Evolutionary conservation across 345 rosid species (phyloP).

Genomic region (Moricandia moricandioides): DNA sequence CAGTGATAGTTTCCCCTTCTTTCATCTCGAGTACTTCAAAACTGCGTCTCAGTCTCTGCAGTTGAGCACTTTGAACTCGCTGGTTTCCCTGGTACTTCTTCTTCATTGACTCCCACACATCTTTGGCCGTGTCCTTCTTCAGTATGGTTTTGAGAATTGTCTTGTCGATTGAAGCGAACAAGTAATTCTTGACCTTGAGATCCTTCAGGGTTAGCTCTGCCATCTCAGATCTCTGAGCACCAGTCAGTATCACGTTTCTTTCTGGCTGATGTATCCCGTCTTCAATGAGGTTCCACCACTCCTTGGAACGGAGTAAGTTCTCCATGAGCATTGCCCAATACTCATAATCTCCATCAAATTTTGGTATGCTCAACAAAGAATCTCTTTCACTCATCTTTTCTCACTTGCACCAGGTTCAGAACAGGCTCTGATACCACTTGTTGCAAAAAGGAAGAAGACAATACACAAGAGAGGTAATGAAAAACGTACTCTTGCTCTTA

Average conservation of each 20-base stretch:
- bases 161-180: background rate
- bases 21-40: background rate
- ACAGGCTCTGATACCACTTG: too few relatives aligned
- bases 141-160: background rate
- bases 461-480: too few relatives aligned
- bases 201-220: background rate
- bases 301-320: too few relatives aligned
- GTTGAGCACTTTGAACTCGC: background rate
- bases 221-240: background rate
- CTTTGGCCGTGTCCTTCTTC: background rate
- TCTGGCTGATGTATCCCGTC: background rate
- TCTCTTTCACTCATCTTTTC: too few relatives aligned
- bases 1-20: background rate
- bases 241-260: background rate
- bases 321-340: too few relatives aligned
- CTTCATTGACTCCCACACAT: background rate
- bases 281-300: too few relatives aligned
- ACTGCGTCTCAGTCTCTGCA: background rate
- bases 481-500: too few relatives aligned
- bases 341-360: too few relatives aligned
- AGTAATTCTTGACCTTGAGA: background rate
- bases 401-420: too few relatives aligned
- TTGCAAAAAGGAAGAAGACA: too few relatives aligned
- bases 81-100: background rate
- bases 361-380: too few relatives aligned